These are phyloP conservation scores for Phytophthora rubi DNA, from an alignment of 352 stramenopile species.

Conservation along the genomic window DNA sequence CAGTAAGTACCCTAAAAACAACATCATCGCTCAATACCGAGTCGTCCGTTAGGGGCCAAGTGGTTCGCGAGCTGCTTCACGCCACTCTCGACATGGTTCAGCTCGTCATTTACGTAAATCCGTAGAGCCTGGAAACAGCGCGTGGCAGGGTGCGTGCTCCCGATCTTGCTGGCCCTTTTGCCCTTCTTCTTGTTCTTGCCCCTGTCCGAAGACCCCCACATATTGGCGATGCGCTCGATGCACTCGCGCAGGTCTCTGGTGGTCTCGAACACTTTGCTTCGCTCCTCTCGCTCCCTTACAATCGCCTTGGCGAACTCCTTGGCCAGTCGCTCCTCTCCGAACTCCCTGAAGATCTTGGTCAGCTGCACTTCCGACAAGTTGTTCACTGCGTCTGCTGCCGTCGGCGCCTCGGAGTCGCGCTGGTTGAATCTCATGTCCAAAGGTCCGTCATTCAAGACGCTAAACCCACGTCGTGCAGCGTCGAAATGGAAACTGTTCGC, in stretches of 20 bases:
- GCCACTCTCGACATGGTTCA: constrained; percentile 67
- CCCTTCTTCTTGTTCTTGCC: constrained; percentile 30
- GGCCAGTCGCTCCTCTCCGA: constrained; percentile 74
- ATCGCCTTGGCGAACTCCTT: constrained; percentile 88
- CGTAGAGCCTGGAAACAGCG: constrained; percentile 82
- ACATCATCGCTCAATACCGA: constrained; percentile 40
- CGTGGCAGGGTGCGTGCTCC: constrained; percentile 69
- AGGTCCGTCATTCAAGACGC: constrained; percentile 72
- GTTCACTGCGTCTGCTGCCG: constrained; percentile 75
- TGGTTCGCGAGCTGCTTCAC: constrained; percentile 61
- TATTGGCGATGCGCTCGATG: constrained; percentile 79
- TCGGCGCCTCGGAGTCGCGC: constrained; percentile 24
- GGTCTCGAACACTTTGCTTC: constrained; percentile 54
- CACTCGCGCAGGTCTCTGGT: constrained; percentile 72
- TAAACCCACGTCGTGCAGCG: constrained; percentile 69
- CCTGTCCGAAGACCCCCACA: constrained; percentile 50
- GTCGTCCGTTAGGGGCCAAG: constrained; percentile 58
- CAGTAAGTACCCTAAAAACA: neutral
- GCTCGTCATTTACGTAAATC: constrained; percentile 85
- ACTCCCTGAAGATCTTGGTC: constrained; percentile 73
- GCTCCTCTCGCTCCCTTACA: constrained; percentile 67
- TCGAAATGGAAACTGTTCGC: constrained; percentile 89
- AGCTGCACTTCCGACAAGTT: constrained; percentile 75
- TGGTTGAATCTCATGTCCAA: constrained; percentile 87
- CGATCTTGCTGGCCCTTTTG: constrained; percentile 32